Percentiles rank a stretch among this genome's conserved stretches.
Evolutionary conservation across 2,329 filamentous ascomycete genomes (phyloP).

Genomic region (Neurospora sp.): DNA sequence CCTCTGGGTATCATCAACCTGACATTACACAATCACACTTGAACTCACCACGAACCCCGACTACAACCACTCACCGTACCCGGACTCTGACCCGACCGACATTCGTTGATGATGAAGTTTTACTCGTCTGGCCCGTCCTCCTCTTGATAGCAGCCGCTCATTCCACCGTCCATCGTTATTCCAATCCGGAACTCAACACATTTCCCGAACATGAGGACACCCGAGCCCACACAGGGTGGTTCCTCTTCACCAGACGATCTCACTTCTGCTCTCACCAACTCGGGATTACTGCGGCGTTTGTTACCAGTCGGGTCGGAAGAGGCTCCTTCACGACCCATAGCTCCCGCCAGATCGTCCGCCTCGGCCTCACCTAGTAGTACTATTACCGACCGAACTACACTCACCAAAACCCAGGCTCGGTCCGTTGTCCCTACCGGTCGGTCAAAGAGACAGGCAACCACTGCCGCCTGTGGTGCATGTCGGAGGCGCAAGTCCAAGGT

Average conservation of each 20-base stretch:
- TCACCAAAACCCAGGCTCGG: neutral
- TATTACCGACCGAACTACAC: neutral
- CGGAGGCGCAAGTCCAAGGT: conserved; percentile 24
- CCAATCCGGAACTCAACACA: neutral
- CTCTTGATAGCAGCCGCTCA: neutral
- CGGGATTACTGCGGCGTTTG: neutral
- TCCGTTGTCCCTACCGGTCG: neutral
- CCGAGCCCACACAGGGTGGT: neutral
- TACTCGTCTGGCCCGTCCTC: neutral
- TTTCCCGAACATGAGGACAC: neutral
- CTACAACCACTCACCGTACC: neutral
- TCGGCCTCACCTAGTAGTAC: neutral
- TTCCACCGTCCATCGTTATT: neutral
- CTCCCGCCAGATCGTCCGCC: neutral
- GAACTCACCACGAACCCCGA: neutral
- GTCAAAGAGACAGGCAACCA: conserved; percentile 13
- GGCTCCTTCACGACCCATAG: neutral
- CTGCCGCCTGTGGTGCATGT: conserved; percentile 23
- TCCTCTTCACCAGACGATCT: neutral
- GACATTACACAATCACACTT: neutral
- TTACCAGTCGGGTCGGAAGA: neutral
- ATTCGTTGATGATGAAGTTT: neutral
- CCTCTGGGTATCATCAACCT: neutral
- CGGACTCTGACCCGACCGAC: neutral
- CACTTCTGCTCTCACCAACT: neutral